Evolutionary conservation across 1,284 basidiomycete species (phyloP).

Genomic region (Cryptococcus sp.): DNA sequence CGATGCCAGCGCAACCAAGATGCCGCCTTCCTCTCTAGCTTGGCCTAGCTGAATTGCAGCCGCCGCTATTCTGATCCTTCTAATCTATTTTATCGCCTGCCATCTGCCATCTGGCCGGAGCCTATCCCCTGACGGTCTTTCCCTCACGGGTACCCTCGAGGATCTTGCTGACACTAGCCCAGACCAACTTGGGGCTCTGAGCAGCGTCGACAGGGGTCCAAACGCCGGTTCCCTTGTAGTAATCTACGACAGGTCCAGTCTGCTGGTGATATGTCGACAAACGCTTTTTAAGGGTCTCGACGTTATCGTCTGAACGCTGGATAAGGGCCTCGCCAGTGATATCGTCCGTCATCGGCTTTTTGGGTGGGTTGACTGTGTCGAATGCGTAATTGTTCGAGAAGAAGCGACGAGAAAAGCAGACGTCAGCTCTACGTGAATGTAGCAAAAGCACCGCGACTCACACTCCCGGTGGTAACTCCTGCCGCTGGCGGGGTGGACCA

Average conservation of each 20-base stretch:
- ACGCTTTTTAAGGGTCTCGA: constrained; percentile 89
- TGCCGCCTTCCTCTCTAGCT: too few species aligned
- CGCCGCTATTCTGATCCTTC: neutral
- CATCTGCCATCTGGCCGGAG: neutral
- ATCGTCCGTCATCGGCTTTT: constrained; percentile 92
- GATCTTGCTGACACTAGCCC: constrained; percentile 22
- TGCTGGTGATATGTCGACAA: constrained; percentile 82
- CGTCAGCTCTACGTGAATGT: neutral
- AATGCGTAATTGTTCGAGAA: too few species aligned
- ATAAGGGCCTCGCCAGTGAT: constrained; percentile 92
- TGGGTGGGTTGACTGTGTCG: constrained; percentile 80
- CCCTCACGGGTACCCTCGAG: constrained; percentile 14
- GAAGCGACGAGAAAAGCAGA: neutral
- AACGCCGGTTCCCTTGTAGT: constrained; percentile 87
- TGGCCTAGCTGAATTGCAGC: too few species aligned
- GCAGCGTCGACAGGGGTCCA: constrained; percentile 91
- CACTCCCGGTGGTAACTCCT: constrained; percentile 94
- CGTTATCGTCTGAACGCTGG: constrained; percentile 89
- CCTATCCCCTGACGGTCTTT: constrained; percentile 11
- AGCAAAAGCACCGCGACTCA: constrained; percentile 56
- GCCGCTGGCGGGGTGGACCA: constrained; percentile 87
- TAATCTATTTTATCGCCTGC: neutral
- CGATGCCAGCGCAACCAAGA: too few species aligned
- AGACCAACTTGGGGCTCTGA: constrained; percentile 73
- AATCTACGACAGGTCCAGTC: constrained; percentile 94